Evolutionary conservation across 305 asterid genomes (phyloP).

Genomic region (Plantago lanceolata): DNA sequence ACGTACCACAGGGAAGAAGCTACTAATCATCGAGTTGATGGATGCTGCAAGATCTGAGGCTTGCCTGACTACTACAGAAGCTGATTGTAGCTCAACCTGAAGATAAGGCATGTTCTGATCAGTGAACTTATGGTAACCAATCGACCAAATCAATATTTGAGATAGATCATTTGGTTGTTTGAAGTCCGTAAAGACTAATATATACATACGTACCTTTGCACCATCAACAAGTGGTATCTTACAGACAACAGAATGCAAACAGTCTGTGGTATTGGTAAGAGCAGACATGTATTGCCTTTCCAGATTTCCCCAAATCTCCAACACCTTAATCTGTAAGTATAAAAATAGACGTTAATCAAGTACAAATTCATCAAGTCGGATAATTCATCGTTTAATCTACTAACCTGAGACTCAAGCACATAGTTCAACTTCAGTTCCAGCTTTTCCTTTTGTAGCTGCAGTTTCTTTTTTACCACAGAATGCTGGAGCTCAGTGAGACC

Average conservation of each 20-base stretch:
- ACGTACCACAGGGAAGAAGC: constrained; percentile 44
- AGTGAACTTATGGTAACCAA: neutral
- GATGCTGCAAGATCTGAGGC: constrained; percentile 57
- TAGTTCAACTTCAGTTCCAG: constrained; percentile 48
- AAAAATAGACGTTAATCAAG: neutral
- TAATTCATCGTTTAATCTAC: constrained; percentile 10
- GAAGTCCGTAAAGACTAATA: neutral
- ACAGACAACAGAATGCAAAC: constrained; percentile 57
- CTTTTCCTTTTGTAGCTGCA: constrained; percentile 60
- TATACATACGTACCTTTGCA: constrained; percentile 46
- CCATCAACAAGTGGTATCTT: constrained; percentile 72
- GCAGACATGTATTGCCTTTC: constrained; percentile 55
- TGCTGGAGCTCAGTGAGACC: constrained; percentile 38
- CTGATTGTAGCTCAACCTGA: constrained; percentile 52
- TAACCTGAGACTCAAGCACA: constrained; percentile 56
- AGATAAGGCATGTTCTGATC: neutral
- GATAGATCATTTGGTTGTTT: too few relatives aligned
- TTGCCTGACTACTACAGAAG: constrained; percentile 35
- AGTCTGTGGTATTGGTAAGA: constrained; percentile 42
- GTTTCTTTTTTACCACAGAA: constrained; percentile 50
- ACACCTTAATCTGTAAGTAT: constrained; percentile 41
- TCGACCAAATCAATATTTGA: neutral
- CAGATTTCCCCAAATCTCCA: constrained; percentile 60
- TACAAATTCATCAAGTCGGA: neutral
- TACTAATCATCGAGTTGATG: constrained; percentile 35